These are phyloP conservation scores for Isatis lusitanica DNA, from an alignment of 441 rosid genomes.

Conservation along the genomic window DNA sequence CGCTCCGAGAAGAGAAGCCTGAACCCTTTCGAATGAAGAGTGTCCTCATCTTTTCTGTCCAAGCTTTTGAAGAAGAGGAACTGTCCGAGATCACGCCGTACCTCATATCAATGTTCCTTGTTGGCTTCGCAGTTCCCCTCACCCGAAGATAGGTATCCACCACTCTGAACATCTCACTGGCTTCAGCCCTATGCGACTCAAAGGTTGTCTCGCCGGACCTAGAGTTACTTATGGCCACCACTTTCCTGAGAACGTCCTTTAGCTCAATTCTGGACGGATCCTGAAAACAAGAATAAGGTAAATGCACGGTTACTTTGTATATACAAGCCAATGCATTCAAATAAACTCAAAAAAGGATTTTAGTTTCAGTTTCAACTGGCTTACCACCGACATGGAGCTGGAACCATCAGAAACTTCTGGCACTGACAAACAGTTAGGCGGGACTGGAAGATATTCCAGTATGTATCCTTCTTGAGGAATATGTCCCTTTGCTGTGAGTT, in stretches of 20 bases:
- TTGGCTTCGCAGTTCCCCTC: conserved; percentile 76
- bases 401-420: conserved; percentile 89
- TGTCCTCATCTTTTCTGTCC: conserved; percentile 90
- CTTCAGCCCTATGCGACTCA: conserved; percentile 81
- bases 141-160: conserved; percentile 75
- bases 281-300: conserved; percentile 43
- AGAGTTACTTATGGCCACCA: conserved; percentile 60
- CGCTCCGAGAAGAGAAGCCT: conserved; percentile 96
- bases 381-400: conserved; percentile 89
- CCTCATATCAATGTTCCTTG: conserved; percentile 62
- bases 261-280: conserved; percentile 79
- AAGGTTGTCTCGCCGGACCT: conserved; percentile 86
- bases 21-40: conserved; percentile 90
- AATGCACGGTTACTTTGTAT: conserved; percentile 7
- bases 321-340: conserved; percentile 15
- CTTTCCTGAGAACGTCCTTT: conserved; percentile 80
- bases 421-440: conserved; percentile 91
- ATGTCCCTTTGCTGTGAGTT: conserved; percentile 77
- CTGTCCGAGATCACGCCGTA: conserved; percentile 58
- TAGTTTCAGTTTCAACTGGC: conserved; percentile 32
- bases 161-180: conserved; percentile 63
- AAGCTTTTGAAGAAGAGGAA: conserved; percentile 83
- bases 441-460: conserved; percentile 81
- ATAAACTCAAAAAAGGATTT: neutral
- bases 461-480: conserved; percentile 95